These are phyloP conservation scores for Elongisporangium prolatum DNA, from an alignment of 352 stramenopile species.

Conservation along the genomic window DNA sequence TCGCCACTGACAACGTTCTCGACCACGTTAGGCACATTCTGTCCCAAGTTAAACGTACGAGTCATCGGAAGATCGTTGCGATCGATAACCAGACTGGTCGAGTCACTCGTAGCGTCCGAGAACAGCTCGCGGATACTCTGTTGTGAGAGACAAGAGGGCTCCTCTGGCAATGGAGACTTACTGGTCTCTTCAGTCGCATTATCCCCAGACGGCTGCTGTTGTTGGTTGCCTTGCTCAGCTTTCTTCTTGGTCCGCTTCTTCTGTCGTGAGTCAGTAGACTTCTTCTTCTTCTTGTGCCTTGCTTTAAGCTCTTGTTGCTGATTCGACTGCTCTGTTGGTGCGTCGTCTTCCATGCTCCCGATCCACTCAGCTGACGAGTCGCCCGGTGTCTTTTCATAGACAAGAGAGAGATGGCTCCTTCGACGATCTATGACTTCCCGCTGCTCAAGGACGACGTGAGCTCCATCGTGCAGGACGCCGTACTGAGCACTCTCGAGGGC, in stretches of 20 bases:
- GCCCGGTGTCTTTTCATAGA: neutral
- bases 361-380: neutral
- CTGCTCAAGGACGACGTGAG: constrained; percentile 69
- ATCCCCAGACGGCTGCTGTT: constrained; percentile 1
- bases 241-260: constrained; percentile 11
- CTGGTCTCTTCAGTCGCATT: neutral
- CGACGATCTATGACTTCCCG: constrained; percentile 67
- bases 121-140: constrained; percentile 24
- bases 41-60: neutral
- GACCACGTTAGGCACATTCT: constrained; percentile 27
- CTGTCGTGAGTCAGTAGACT: neutral
- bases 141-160: constrained; percentile 8
- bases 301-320: neutral
- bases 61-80: neutral
- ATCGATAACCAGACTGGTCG: neutral
- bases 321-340: neutral
- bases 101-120: constrained; percentile 9
- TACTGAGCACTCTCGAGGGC: constrained; percentile 65
- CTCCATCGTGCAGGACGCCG: constrained; percentile 67
- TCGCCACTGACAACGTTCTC: constrained; percentile 60
- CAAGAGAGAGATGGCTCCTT: constrained; percentile 15
- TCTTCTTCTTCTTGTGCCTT: neutral
- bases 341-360: neutral
- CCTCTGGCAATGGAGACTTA: constrained; percentile 8
- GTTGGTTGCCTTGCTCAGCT: constrained; percentile 10